Evolutionary conservation across 345 rosid genomes (phyloP).

Genomic region (Carallia brachiata): DNA sequence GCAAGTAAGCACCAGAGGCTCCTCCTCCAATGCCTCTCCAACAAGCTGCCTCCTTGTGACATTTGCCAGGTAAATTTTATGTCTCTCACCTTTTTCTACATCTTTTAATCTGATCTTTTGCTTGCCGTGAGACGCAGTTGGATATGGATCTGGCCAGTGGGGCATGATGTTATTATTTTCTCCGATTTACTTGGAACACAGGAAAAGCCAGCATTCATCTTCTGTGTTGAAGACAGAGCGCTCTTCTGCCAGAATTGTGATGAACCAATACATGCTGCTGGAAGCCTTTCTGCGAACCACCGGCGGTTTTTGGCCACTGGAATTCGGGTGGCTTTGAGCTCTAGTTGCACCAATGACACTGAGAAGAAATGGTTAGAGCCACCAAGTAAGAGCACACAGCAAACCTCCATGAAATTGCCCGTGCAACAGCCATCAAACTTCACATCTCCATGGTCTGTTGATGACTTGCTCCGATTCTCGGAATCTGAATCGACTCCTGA

Average conservation of each 20-base stretch:
- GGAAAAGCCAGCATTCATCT: slow-evolving; percentile 96
- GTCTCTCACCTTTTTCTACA: background rate
- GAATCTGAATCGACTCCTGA: slow-evolving; percentile 52
- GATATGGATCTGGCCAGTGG: no score
- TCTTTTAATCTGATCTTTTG: no score
- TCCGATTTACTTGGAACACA: slow-evolving; percentile 19
- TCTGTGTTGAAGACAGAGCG: slow-evolving; percentile 97
- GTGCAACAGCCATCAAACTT: slow-evolving; percentile 42
- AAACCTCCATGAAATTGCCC: slow-evolving; percentile 38
- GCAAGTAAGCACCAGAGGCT: slow-evolving; percentile 97
- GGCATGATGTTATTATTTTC: background rate
- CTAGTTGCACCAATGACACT: slow-evolving; percentile 48
- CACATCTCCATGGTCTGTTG: slow-evolving; percentile 67
- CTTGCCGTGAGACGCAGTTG: no score
- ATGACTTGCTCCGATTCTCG: slow-evolving; percentile 70
- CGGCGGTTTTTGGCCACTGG: slow-evolving; percentile 93
- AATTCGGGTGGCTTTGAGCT: slow-evolving; percentile 71
- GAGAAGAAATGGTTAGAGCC: slow-evolving; percentile 58
- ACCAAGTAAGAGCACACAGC: slow-evolving; percentile 46
- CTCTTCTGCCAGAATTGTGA: slow-evolving; percentile 87
- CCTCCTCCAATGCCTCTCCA: slow-evolving; percentile 69
- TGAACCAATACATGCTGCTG: slow-evolving; percentile 68
- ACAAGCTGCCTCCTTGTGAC: slow-evolving; percentile 82
- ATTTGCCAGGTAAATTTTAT: slow-evolving; percentile 65
- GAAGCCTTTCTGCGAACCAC: slow-evolving; percentile 82